Evolutionary conservation across 2,329 filamentous ascomycete genomes (phyloP), one percentile per base, ranked within the genome.

Genomic region (Arthrinium phaeospermum): DNA sequence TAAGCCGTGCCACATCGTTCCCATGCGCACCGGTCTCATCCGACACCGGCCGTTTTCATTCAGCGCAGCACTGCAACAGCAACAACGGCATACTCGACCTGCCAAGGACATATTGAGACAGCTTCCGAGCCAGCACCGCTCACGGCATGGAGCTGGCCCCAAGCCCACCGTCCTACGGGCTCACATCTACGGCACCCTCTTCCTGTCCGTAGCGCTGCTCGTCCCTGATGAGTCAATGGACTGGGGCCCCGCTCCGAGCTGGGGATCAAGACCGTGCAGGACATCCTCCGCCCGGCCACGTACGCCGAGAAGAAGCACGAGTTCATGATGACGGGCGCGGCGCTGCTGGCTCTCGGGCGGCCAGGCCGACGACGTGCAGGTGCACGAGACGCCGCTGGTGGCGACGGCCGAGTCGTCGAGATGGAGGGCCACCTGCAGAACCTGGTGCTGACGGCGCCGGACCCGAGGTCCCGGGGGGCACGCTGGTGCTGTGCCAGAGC

Each of bases 391-490:
- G 5, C 41, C 27, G 5, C 44, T 75, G 37, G 67, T 30, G 4
- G 37, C 71, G 2, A 71, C 47, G 14, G n/a, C 64, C 19, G 70
- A 73, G 14, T 41, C 72, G 8, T 71, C n/a, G n/a, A 53, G 7
- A 70, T 61, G 72, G 67, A n/a, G 12, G 73, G 72, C 37, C 71
- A 73, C 41, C 41, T 76, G 4, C 61, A 74, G 16, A 70, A 69
- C 10, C 72, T 67, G 45, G 27, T 75, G 14, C 49, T 75, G 67
- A 75, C 73, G 12, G 49, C 73, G 34, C 72, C 75, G 6, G 75
- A 78, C 70, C 76, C 0, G 75, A 77, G 1, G 70, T 69, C 13
- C 61, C 72, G 22, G 75, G 72, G n/a, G 71, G 70, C n/a, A 73
- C 61, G 1, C n/a, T 76, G 16, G 13, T 76, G 19, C 47, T 77